Percentiles rank a stretch among this genome's conserved stretches.
Evolutionary conservation across 2,329 filamentous ascomycete genomes (phyloP).

Genomic region (Fusarium neocosmosporiellum): DNA sequence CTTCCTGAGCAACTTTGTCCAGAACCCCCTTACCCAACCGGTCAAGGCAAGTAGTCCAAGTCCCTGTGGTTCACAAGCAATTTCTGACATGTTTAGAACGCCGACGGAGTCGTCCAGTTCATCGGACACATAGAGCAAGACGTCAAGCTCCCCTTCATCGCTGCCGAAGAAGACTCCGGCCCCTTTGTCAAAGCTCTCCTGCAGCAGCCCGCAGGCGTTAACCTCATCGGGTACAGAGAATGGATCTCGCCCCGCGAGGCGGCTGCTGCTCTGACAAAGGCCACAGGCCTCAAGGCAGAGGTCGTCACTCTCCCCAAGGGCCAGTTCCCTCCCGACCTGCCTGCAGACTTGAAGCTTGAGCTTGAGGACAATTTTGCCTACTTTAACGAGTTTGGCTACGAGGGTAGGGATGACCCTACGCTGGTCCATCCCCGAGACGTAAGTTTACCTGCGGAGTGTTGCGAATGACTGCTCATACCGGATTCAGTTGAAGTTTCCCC

Average conservation of each 20-base stretch:
- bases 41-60: slow-evolving; percentile 12
- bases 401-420: slow-evolving; percentile 27
- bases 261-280: slow-evolving; percentile 24
- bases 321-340: background rate
- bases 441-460: background rate
- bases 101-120: slow-evolving; percentile 36
- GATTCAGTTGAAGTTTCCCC: slow-evolving; percentile 8
- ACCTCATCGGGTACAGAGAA: slow-evolving; percentile 40
- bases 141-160: slow-evolving; percentile 38
- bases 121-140: slow-evolving; percentile 16
- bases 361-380: slow-evolving; percentile 21
- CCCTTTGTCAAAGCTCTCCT: slow-evolving; percentile 38
- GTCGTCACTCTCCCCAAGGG: background rate
- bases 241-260: slow-evolving; percentile 34
- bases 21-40: background rate
- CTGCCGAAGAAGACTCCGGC: slow-evolving; percentile 41
- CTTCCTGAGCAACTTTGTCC: slow-evolving; percentile 32
- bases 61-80: background rate
- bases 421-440: slow-evolving; percentile 22
- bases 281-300: slow-evolving; percentile 18
- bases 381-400: slow-evolving; percentile 28
- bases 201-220: slow-evolving; percentile 28
- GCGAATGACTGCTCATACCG: background rate
- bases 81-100: slow-evolving; percentile 10
- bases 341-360: slow-evolving; percentile 10